phyloP scores from a whole-genome alignment of 495 filamentous ascomycete species.

The Aspergillus steynii region DNA sequence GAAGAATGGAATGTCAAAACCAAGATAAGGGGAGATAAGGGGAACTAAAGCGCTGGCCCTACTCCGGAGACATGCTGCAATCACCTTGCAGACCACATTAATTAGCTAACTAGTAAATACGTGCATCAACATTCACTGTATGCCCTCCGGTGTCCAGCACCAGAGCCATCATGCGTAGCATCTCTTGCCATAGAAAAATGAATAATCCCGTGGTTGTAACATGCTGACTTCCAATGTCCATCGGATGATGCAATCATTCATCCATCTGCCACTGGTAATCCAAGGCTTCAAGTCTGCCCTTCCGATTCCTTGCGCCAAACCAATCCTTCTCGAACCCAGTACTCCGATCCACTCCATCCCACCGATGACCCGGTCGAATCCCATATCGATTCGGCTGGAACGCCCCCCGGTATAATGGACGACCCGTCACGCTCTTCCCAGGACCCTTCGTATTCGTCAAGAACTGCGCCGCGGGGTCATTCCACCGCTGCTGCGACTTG shows the following conservation, averaged over 20 bases:
- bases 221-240: background rate
- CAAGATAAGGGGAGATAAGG: background rate
- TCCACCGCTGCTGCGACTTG: slow-evolving; percentile 75
- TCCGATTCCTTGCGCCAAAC: slow-evolving; percentile 82
- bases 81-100: background rate
- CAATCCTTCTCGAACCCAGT: slow-evolving; percentile 95
- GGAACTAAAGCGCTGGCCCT: too few species aligned
- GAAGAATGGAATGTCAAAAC: background rate
- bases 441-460: slow-evolving; percentile 53
- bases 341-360: slow-evolving; percentile 95
- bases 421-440: slow-evolving; percentile 55
- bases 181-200: background rate
- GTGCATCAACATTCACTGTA: background rate
- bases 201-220: slow-evolving; percentile 2
- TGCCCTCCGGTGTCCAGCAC: slow-evolving; percentile 26
- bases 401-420: slow-evolving; percentile 75
- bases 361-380: slow-evolving; percentile 86
- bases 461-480: slow-evolving; percentile 89
- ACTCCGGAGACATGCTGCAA: background rate
- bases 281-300: slow-evolving; percentile 69
- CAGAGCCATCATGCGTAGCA: slow-evolving; percentile 6
- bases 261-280: slow-evolving; percentile 98
- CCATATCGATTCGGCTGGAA: slow-evolving; percentile 91
- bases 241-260: slow-evolving; percentile 46
- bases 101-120: background rate